Base-by-base conservation (phyloP, 2,329 filamentous ascomycete genomes). In the Cytospora schulzeri region DNA sequence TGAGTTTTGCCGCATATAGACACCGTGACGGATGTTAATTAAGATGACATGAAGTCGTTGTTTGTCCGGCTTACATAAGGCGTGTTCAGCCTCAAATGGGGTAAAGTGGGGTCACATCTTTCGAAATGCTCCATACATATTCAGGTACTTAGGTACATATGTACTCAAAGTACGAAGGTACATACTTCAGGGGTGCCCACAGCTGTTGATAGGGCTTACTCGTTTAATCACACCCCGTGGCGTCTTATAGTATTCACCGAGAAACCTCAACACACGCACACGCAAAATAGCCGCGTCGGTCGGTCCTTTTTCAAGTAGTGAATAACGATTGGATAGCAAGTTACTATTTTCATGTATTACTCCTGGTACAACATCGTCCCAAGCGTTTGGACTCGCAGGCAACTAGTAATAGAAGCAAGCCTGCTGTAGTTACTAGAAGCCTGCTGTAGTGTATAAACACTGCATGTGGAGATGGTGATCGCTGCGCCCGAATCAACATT, bases 31-130 rank as follows among this genome's bases (percentile, higher is more conserved):
- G 76, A 70, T 24, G 45, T 14, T 33, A 81, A 72, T 26, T 76
- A 72, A 1, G 74, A 76, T 0, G 74, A 72, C 80, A 85, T 83
- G 62, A 85, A 86, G 11, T 77, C 73, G 3, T 24, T 60, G n/a
- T 33, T 22, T 22, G 57, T 58, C 51, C 28, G 51, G 52, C 52
- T 66, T 66, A 66, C 61, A 64, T 66, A 66, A 66, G 41, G 24
- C 8, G n/a, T 29, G 14, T 57, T 52, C 41, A 53, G 58, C 48
- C 48, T 60, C 48, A 53, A 24, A 24, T 48, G 45, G 9, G 45
- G 45, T 19, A 22, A 22, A 48, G 17, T 22, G 19, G 17, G 7
- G 17, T 17, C 9, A n/a, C 19, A 9, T 19, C 19, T 9, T 12
- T 3, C 6, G 14, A n/a, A n/a, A 11, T n/a, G 41, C 41, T 22